Conservation (phyloP, 148 eudicot species). For the Chenopodium berlandieri region DNA sequence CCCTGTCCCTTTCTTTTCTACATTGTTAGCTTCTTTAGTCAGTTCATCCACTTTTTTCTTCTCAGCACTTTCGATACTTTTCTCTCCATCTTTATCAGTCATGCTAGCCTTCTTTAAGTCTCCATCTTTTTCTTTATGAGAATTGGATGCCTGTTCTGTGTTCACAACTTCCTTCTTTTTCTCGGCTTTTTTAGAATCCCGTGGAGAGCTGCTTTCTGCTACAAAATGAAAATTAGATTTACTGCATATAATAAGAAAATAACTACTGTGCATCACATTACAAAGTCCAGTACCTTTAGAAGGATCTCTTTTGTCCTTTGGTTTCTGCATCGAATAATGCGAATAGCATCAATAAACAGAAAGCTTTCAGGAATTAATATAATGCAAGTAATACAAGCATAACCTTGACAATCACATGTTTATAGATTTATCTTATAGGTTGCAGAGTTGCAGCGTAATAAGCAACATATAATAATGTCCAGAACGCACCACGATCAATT, state of each 20-base stretch:
- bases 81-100: constrained; percentile 32
- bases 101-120: constrained; percentile 25
- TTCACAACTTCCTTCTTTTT: constrained; percentile 28
- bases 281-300: constrained; percentile 49
- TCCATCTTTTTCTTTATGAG: constrained; percentile 39
- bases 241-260: neutral
- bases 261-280: neutral
- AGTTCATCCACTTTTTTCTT: constrained; percentile 35
- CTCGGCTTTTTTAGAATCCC: constrained; percentile 45
- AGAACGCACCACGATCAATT: neutral
- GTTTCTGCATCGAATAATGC: constrained; percentile 39
- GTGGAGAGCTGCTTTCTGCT: constrained; percentile 34
- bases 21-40: constrained; percentile 34
- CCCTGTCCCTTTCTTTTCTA: constrained; percentile 35
- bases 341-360: neutral
- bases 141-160: constrained; percentile 30
- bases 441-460: neutral
- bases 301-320: constrained; percentile 54
- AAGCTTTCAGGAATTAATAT: neutral
- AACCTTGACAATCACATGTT: neutral
- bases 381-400: neutral
- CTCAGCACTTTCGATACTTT: constrained; percentile 30
- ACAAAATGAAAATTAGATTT: neutral
- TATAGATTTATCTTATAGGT: neutral
- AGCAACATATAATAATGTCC: neutral